Percentiles rank a stretch among this genome's conserved stretches.
Evolutionary conservation across 75 land plant genomes (phyloP).

Genomic region (Pseudotsuga menziesii): DNA sequence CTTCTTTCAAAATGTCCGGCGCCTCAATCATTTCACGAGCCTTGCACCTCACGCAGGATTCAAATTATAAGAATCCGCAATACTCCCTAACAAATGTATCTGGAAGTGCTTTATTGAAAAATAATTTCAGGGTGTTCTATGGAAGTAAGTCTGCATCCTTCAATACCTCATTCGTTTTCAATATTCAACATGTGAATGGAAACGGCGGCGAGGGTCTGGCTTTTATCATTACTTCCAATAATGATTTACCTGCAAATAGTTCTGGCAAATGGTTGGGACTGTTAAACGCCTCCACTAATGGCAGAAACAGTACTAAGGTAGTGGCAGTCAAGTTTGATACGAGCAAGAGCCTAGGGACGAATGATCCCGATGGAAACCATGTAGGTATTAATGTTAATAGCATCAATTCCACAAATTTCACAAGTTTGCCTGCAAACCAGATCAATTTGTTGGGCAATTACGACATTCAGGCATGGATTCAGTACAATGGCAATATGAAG

Average conservation of each 20-base stretch:
- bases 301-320: conserved; percentile 19
- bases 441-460: background rate
- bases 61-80: background rate
- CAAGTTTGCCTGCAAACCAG: background rate
- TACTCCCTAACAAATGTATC: background rate
- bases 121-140: background rate
- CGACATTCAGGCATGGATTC: conserved; percentile 26
- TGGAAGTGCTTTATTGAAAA: background rate
- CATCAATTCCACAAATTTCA: conserved; percentile 20
- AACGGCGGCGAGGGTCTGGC: conserved; percentile 51
- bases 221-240: conserved; percentile 28
- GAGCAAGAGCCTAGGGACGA: background rate
- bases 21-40: background rate
- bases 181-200: background rate
- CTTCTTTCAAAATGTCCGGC: no score
- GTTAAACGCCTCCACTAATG: conserved; percentile 43
- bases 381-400: conserved; percentile 58
- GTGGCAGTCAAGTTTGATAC: conserved; percentile 23
- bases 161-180: conserved; percentile 34
- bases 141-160: conserved; percentile 22
- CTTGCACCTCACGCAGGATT: background rate
- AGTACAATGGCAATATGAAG: conserved; percentile 23
- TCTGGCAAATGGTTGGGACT: conserved; percentile 54
- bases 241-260: conserved; percentile 23
- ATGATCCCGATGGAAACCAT: conserved; percentile 51